Conservation (phyloP, 1,139 yeast genomes). For the Keqinozyma sinolaborantium region DNA sequence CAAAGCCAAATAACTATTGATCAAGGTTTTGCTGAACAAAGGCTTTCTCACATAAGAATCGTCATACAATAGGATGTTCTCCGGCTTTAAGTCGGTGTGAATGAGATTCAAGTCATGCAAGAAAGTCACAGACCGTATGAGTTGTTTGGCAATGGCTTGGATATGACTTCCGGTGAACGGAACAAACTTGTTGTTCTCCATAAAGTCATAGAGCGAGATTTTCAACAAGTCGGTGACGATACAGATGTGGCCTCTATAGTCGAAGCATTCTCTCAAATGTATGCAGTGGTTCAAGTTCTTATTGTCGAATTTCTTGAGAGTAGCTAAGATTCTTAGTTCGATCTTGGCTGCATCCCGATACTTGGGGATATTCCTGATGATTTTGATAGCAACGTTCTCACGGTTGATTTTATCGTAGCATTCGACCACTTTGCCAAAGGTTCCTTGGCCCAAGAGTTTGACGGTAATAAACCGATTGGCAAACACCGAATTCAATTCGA, state of each 20-base stretch:
- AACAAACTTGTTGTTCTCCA: conserved; percentile 70
- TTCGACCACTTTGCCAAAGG: conserved; percentile 92
- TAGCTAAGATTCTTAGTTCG: conserved; percentile 74
- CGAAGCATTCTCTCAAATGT: conserved; percentile 86
- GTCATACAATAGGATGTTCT: conserved; percentile 77
- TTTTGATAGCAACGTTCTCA: conserved; percentile 82
- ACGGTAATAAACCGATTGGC: conserved; percentile 67
- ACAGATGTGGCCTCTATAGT: conserved; percentile 90
- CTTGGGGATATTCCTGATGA: conserved; percentile 76
- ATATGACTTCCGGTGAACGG: conserved; percentile 83
- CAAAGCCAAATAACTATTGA: conserved; percentile 28
- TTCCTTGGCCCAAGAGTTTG: conserved; percentile 88
- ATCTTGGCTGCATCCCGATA: conserved; percentile 84
- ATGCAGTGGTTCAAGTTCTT: conserved; percentile 68
- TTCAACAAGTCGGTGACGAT: conserved; percentile 86
- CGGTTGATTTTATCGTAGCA: conserved; percentile 58
- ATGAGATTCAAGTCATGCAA: conserved; percentile 85
- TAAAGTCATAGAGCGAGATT: conserved; percentile 83
- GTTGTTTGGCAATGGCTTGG: conserved; percentile 83
- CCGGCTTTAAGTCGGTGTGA: conserved; percentile 95
- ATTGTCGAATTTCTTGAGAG: conserved; percentile 72
- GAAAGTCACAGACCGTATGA: conserved; percentile 81
- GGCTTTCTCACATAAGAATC: conserved; percentile 40
- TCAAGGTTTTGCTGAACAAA: conserved; percentile 31
- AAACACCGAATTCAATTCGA: conserved; percentile 54